Base-by-base conservation (phyloP, 768 basidiomycete genomes). In the Russula compacta region DNA sequence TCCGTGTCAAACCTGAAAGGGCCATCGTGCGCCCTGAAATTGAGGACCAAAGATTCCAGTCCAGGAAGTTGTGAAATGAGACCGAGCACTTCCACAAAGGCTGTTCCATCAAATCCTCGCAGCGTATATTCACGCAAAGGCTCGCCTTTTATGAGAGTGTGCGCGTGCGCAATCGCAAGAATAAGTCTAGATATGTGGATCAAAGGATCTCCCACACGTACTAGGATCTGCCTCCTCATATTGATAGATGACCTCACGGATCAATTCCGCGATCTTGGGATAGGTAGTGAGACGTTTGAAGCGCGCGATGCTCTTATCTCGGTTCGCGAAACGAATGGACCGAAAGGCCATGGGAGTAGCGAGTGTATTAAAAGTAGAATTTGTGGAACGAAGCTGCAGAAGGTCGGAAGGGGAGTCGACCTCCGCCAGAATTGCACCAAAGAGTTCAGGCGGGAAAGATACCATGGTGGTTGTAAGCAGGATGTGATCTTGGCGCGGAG, bases 281-380 rank as follows among this genome's bases (percentile, higher is more conserved):
- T 35, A 33, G 4, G 6, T 14, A 3, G 40, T 4, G 21, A 60
- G 32, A 32, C 4, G 11, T 9, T 35, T 48, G 39, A 60, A 55
- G 15, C 19, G 15, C 17, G 21, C 6, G 21, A 60, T n/a, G 24
- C 53, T 49, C 10, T 42, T 35, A n/a, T 60, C 47, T 12, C 14
- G 42, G 39, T 60, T 60, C 4, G 6, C 21, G 7, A 60, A 14
- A 19, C 11, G 5, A 49, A 60, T 19, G 21, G 59, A 60, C 14
- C 15, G 53, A 36, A 55, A 60, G 24, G 39, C 59, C 8, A 49
- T 3, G n/a, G 59, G 59, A 54, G 59, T 60, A 6, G 59, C 59
- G 21, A 60, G 9, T n/a, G 38, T 17, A n/a, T 50, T 33, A 1
- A 60, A 14, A 10, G 38, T 36, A 6, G 53, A 24, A 19, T 33